Evolutionary conservation across 768 basidiomycete species (phyloP), one percentile per base, ranked within the genome.

Genomic region (Mycena latifolia): DNA sequence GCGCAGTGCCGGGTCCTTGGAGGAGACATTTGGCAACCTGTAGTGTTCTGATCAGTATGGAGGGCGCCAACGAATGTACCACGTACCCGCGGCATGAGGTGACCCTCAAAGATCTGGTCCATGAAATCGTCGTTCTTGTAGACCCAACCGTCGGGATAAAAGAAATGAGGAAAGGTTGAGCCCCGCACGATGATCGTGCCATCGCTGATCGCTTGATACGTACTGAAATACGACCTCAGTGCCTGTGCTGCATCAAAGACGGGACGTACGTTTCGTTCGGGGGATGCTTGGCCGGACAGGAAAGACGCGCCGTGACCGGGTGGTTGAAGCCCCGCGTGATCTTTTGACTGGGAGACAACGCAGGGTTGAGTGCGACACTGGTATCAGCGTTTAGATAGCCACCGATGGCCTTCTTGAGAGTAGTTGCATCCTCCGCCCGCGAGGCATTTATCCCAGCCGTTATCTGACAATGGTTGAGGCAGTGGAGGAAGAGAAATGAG

Each of bases 1-100:
- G 51, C 18, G 72, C 70, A 22, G 70, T 48, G 22, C 55, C 51
- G 12, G 70, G 72, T 11, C 72, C 70, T 33, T 66, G 67, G 22
- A 67, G 67, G 22, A 70, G 66, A 29, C 69, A 69, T 55, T 69
- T 67, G 24, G 64, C 63, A 7, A 58, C 69, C 63, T 71, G 22
- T 27, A 22, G 33, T 61, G 51, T 22, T n/a, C 18, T 22, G 5
- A 18, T 45, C 43, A 12, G 58, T 59, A 25, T n/a, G 24, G 35
- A 11, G 3, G 25, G 14, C 2, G 18, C 24, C 4, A 15, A 15
- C 3, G 37, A 15, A 39, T n/a, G n/a, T n/a, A 22, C 8, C 2
- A 29, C 48, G 48, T 28, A 50, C 48, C 27, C 18, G 25, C 5
- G 18, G 7, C 48, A 50, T 27, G 6, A 50, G 27, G 28, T 50